Percentiles rank a stretch among this genome's conserved stretches.
These are phyloP conservation scores for Cladosporium sp. DNA, from an alignment of 2,329 filamentous ascomycete species.

Conservation along the genomic window DNA sequence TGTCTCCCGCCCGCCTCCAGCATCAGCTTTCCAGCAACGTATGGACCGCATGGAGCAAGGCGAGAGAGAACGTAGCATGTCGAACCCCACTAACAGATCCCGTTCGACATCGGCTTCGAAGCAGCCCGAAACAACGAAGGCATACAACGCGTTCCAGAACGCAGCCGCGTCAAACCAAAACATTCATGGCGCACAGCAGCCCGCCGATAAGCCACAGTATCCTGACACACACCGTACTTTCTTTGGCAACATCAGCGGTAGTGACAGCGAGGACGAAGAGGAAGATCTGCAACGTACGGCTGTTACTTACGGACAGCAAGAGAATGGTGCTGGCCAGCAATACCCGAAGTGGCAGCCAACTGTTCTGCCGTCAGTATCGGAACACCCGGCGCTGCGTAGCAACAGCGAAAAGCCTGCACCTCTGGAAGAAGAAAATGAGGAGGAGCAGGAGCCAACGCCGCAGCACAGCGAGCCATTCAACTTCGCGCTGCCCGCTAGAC, in stretches of 20 bases:
- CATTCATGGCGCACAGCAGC: conserved; percentile 4
- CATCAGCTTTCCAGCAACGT: conserved; percentile 22
- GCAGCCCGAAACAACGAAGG: conserved; percentile 25
- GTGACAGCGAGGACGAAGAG: conserved; percentile 37
- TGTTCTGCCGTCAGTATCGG: conserved; percentile 29
- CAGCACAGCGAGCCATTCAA: not conserved
- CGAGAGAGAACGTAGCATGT: conserved; percentile 19
- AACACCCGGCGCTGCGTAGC: conserved; percentile 30
- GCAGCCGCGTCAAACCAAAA: conserved; percentile 31
- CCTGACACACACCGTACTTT: conserved; percentile 35
- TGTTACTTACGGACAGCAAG: conserved; percentile 16
- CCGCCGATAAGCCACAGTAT: conserved; percentile 14
- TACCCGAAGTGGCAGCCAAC: conserved; percentile 28
- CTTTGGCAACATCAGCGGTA: conserved; percentile 35
- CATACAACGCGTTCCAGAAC: conserved; percentile 44
- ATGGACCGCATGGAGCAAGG: conserved; percentile 20
- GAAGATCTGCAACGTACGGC: conserved; percentile 21
- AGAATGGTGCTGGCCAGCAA: conserved; percentile 23
- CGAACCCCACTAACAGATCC: conserved; percentile 21
- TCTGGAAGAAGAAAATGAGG: conserved; percentile 27
- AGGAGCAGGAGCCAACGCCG: not conserved
- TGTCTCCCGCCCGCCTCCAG: conserved; percentile 10
- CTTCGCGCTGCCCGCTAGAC: not conserved
- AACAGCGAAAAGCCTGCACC: conserved; percentile 14
- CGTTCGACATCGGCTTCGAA: conserved; percentile 30